A percentile compares a stretch with the other conserved stretches of the same genome.
Conservation (phyloP, 2,329 filamentous ascomycete genomes). For the Cercospora sp. region DNA sequence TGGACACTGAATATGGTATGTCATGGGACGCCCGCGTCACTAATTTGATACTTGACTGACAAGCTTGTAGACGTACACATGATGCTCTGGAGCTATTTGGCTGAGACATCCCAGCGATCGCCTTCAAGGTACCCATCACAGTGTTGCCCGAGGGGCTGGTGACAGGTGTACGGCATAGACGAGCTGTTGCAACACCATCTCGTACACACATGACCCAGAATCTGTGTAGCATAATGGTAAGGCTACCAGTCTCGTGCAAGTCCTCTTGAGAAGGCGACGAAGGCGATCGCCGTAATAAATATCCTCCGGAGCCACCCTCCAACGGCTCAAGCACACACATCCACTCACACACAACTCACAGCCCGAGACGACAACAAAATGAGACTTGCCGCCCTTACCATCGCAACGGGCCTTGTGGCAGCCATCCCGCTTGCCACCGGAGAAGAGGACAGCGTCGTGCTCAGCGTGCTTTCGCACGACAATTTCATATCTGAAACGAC, state of each 20-base stretch:
- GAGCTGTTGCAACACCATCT: conserved; percentile 5
- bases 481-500: neutral
- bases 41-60: neutral
- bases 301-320: neutral
- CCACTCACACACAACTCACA: neutral
- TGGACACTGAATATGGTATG: conserved; percentile 28
- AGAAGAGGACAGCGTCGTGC: neutral
- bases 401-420: neutral
- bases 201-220: neutral
- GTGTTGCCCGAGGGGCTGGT: neutral
- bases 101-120: neutral
- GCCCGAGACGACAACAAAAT: neutral
- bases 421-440: neutral
- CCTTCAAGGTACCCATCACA: neutral
- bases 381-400: neutral
- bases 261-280: neutral
- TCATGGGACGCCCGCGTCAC: neutral
- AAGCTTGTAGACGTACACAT: conserved; percentile 11
- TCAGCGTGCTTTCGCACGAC: conserved; percentile 3
- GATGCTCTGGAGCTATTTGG: neutral
- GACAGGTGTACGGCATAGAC: conserved; percentile 10
- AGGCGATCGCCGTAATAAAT: neutral
- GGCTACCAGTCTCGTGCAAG: neutral
- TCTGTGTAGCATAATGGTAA: neutral
- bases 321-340: neutral